phyloP scores from a whole-genome alignment of 1,284 basidiomycete genomes.

The Ceratobasidium sp. region DNA sequence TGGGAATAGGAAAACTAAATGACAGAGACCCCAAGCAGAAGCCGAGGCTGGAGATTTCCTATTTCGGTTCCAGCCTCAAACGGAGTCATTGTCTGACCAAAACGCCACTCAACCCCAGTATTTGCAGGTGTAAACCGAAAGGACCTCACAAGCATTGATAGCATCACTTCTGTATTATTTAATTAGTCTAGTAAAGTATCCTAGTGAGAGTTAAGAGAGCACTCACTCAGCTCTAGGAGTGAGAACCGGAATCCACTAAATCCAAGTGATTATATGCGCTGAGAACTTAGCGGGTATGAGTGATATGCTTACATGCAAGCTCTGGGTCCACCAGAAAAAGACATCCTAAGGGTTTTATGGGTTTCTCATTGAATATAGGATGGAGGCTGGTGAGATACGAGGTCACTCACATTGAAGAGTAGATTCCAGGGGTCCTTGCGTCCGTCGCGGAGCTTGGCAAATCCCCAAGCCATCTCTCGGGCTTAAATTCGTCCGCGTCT shows the following conservation, averaged over 20 bases:
- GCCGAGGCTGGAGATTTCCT: too few relatives aligned
- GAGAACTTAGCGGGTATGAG: neutral
- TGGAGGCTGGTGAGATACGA: neutral
- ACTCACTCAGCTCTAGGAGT: constrained; percentile 5
- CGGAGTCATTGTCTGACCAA: too few relatives aligned
- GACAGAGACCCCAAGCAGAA: too few relatives aligned
- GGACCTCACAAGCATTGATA: neutral
- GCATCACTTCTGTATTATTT: neutral
- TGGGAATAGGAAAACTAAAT: too few relatives aligned
- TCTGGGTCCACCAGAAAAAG: constrained; percentile 5
- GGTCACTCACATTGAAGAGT: constrained; percentile 50
- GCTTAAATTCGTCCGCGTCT: constrained; percentile 51
- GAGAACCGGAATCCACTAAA: constrained; percentile 13
- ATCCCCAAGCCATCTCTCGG: constrained; percentile 51
- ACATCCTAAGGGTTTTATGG: neutral
- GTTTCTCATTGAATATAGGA: neutral
- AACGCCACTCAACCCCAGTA: neutral
- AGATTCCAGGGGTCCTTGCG: constrained; percentile 51
- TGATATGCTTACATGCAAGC: constrained; percentile 8
- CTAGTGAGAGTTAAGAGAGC: neutral
- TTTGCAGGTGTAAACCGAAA: constrained; percentile 2
- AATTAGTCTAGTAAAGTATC: neutral
- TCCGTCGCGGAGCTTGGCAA: constrained; percentile 40
- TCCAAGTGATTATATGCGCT: neutral
- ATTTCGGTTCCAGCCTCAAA: too few relatives aligned